A percentile compares a stretch with the other conserved stretches of the same genome.
Conservation (phyloP, 192 early-diverging fungal species). For the Linderina pennispora region DNA sequence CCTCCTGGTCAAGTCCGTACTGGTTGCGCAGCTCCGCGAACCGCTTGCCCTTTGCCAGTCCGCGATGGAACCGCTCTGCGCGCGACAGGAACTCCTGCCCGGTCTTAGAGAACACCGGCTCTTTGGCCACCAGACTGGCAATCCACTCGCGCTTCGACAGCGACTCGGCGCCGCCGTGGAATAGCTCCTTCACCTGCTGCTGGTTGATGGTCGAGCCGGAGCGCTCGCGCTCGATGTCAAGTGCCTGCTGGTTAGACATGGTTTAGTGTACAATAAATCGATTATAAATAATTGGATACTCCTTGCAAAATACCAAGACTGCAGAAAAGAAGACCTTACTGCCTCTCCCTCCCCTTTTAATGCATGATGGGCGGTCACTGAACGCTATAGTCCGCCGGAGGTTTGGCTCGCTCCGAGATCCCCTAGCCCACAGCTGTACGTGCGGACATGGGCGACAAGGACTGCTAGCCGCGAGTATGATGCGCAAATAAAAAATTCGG, state of each 20-base stretch:
- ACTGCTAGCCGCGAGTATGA: no score
- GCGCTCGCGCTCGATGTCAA: neutral
- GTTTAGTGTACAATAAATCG: no score
- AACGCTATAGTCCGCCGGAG: no score
- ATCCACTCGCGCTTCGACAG: neutral
- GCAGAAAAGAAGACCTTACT: no score
- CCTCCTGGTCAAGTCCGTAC: slow-evolving; percentile 55
- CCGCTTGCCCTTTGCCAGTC: slow-evolving; percentile 60
- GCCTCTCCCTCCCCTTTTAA: neutral
- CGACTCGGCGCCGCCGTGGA: neutral
- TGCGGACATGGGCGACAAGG: no score
- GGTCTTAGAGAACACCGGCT: slow-evolving; percentile 59
- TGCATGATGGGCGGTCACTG: no score
- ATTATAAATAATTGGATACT: no score
- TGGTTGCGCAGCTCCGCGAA: slow-evolving; percentile 54
- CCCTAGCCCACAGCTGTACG: no score
- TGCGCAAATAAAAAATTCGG: no score
- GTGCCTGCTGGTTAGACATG: neutral
- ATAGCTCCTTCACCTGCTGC: neutral
- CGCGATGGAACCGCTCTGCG: slow-evolving; percentile 56
- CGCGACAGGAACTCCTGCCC: slow-evolving; percentile 60
- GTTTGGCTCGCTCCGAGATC: no score
- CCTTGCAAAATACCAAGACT: no score
- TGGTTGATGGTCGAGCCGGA: neutral
- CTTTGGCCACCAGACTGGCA: slow-evolving; percentile 55